Conservation (phyloP, 208 protist genomes). For the Leishmania mexicana region DNA sequence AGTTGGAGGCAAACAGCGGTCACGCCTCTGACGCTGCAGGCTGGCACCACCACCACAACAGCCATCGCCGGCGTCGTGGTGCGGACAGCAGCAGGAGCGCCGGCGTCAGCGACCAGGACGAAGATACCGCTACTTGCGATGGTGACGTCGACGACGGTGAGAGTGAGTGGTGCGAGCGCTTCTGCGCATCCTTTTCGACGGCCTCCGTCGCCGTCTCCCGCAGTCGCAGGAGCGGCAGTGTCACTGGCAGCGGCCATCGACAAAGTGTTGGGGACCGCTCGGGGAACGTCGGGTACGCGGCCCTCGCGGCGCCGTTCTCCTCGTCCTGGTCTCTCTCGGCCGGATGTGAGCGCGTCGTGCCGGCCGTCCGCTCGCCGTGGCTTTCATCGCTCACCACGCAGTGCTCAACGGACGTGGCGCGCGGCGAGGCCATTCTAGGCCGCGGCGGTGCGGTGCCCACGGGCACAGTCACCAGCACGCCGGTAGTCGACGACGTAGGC, state of each 20-base stretch:
- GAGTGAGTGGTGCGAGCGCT: background rate
- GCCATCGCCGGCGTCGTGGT: background rate
- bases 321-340: background rate
- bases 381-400: background rate
- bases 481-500: background rate
- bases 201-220: background rate
- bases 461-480: background rate
- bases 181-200: conserved; percentile 5
- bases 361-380: background rate
- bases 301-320: background rate
- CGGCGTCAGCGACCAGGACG: background rate
- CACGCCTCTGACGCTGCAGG: background rate
- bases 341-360: background rate
- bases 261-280: background rate
- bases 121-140: background rate
- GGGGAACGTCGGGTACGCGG: background rate
- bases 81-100: background rate
- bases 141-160: background rate
- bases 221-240: background rate
- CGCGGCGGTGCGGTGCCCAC: background rate
- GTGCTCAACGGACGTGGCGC: background rate
- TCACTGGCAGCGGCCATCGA: background rate
- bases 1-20: background rate
- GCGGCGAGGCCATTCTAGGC: background rate
- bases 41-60: background rate